Evolutionary conservation across 768 basidiomycete genomes (phyloP).

Genomic region (Boletus rufocinnamomeus): DNA sequence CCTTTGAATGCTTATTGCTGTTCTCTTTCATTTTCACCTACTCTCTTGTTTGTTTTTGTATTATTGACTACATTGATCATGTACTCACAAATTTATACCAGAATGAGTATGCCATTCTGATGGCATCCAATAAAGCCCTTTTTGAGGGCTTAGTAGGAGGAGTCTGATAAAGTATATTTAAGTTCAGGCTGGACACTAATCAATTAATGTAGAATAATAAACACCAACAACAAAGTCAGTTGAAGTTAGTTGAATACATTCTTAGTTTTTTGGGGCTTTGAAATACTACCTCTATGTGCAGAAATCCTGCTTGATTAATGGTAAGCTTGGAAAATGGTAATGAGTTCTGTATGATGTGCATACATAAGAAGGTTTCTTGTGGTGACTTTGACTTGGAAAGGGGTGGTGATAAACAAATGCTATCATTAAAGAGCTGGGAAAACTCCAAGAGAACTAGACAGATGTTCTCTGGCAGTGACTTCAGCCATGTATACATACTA

Average conservation of each 20-base stretch:
- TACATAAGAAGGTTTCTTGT: neutral
- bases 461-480: too few relatives aligned
- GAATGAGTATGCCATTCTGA: slow-evolving; percentile 24
- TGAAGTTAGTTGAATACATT: neutral
- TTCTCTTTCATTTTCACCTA: neutral
- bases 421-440: too few relatives aligned
- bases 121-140: slow-evolving; percentile 9
- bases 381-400: too few relatives aligned
- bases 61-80: neutral
- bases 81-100: slow-evolving; percentile 10
- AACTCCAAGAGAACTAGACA: too few relatives aligned
- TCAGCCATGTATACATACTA: too few relatives aligned
- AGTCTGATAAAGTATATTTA: neutral
- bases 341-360: neutral
- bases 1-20: neutral
- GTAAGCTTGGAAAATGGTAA: neutral
- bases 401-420: too few relatives aligned
- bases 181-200: neutral
- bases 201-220: neutral
- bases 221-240: neutral
- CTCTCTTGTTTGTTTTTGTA: neutral
- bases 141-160: slow-evolving; percentile 23
- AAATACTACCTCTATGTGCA: neutral
- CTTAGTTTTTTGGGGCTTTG: neutral
- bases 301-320: neutral